Conservation (phyloP, 345 rosid genomes). For the Populus alba region DNA sequence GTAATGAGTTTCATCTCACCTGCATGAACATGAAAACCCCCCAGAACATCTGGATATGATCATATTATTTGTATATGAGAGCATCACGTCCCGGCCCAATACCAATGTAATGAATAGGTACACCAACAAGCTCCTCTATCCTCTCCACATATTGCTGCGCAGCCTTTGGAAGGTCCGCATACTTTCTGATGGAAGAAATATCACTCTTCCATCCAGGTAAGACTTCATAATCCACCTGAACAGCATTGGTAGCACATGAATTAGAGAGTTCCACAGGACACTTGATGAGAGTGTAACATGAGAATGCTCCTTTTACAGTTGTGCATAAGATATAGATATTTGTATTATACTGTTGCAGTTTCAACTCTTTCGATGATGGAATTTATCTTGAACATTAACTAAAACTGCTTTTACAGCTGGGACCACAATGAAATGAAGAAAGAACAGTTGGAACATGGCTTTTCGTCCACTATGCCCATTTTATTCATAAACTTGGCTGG, state of each 20-base stretch:
- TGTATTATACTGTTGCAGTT: too few species aligned
- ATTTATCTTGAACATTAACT: too few species aligned
- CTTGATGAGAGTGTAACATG: too few species aligned
- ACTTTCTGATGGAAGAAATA: conserved; percentile 69
- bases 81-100: conserved; percentile 94
- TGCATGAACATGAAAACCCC: background rate
- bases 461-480: background rate
- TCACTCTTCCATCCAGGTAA: conserved; percentile 88
- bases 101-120: conserved; percentile 81
- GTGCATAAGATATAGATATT: too few species aligned
- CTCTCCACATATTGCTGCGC: conserved; percentile 78
- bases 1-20: background rate
- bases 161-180: conserved; percentile 80
- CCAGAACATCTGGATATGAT: background rate
- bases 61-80: conserved; percentile 64
- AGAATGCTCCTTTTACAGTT: too few species aligned
- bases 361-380: too few species aligned
- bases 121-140: conserved; percentile 85
- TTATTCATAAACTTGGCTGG: background rate
- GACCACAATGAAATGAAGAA: too few species aligned
- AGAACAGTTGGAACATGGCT: background rate
- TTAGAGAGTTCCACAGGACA: background rate
- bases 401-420: too few species aligned
- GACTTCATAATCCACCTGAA: conserved; percentile 86
- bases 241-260: conserved; percentile 8